A percentile compares a stretch with the other conserved stretches of the same genome.
Evolutionary conservation across 1,284 basidiomycete genomes (phyloP).

Genomic region (Heterobasidion parviporum): DNA sequence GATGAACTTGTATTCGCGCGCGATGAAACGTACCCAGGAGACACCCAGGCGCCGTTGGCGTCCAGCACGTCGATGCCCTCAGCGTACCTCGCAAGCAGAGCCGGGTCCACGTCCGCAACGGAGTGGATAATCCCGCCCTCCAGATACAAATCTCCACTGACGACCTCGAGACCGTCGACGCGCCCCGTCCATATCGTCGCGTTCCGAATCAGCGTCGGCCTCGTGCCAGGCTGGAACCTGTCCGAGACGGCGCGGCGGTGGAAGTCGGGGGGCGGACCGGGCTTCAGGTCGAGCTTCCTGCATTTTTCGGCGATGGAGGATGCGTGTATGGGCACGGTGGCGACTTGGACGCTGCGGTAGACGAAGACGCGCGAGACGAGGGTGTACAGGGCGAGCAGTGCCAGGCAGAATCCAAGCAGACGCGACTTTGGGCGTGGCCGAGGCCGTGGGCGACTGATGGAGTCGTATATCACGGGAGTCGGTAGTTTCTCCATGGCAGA

Average conservation of each 20-base stretch:
- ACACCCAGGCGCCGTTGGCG: conserved; percentile 58
- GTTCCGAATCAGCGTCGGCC: conserved; percentile 65
- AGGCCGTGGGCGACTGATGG: too few species aligned
- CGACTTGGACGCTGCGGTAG: conserved; percentile 4
- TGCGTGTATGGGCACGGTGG: conserved; percentile 34
- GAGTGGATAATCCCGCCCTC: conserved; percentile 51
- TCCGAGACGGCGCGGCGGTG: conserved; percentile 54
- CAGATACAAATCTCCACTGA: conserved; percentile 53
- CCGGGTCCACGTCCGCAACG: conserved; percentile 42
- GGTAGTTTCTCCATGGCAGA: too few species aligned
- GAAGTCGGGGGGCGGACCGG: conserved; percentile 46
- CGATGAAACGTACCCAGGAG: conserved; percentile 40
- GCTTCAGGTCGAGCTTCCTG: conserved; percentile 28
- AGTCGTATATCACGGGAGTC: too few species aligned
- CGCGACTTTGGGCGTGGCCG: background rate
- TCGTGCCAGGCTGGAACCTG: conserved; percentile 60
- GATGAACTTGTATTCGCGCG: background rate
- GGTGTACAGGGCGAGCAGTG: background rate
- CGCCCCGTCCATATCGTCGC: conserved; percentile 77
- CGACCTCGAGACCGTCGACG: conserved; percentile 53
- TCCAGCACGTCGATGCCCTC: conserved; percentile 37
- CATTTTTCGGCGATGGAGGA: conserved; percentile 39
- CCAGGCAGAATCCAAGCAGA: background rate
- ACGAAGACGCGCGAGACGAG: background rate
- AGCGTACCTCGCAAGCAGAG: conserved; percentile 21